Evolutionary conservation across 768 basidiomycete genomes (phyloP).

Genomic region (Candolleomyces efflorescens): DNA sequence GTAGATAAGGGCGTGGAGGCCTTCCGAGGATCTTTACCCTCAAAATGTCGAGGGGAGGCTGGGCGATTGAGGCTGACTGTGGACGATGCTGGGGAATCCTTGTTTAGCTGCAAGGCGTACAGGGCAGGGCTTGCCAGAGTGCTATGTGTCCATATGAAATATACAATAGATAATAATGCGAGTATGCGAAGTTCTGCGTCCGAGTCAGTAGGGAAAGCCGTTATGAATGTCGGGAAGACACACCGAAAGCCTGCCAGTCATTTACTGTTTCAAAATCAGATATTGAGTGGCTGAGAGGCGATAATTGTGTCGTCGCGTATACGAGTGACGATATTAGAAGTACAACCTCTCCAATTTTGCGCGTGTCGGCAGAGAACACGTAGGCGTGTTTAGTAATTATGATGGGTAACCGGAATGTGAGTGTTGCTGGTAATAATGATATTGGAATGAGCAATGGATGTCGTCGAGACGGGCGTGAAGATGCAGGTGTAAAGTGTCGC

Average conservation of each 20-base stretch:
- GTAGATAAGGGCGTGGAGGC: conserved; percentile 17
- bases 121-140: conserved; percentile 26
- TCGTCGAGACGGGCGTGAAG: conserved; percentile 41
- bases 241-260: conserved; percentile 52
- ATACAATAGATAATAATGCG: conserved; percentile 49
- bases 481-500: conserved; percentile 38
- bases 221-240: not conserved
- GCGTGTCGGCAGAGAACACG: conserved; percentile 54
- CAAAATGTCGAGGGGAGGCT: conserved; percentile 39
- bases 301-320: conserved; percentile 49
- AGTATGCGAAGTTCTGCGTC: conserved; percentile 55
- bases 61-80: conserved; percentile 18
- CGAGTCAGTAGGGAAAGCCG: conserved; percentile 1
- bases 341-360: conserved; percentile 59
- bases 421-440: conserved; percentile 44
- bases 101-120: conserved; percentile 10
- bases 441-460: conserved; percentile 22
- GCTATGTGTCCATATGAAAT: conserved; percentile 60
- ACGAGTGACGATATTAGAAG: conserved; percentile 62
- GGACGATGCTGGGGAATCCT: conserved; percentile 11
- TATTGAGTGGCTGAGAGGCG: conserved; percentile 14
- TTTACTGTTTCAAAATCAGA: conserved; percentile 27
- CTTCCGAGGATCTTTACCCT: conserved; percentile 45
- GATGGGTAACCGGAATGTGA: conserved; percentile 42
- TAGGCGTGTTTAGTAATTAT: conserved; percentile 37